Evolutionary conservation across 768 basidiomycete species (phyloP).

Genomic region (Boletus rubropictus): DNA sequence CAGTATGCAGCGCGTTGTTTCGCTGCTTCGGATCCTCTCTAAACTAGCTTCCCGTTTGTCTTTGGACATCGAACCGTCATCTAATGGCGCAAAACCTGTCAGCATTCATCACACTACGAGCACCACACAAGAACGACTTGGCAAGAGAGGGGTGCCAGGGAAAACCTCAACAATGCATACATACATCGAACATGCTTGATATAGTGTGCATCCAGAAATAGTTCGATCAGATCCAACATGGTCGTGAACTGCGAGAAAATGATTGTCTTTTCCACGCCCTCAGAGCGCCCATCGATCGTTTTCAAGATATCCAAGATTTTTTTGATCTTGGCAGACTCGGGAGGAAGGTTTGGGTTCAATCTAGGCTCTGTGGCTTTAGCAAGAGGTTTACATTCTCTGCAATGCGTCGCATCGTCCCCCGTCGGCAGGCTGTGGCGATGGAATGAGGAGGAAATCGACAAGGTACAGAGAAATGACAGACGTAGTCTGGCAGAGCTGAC

Average conservation of each 20-base stretch:
- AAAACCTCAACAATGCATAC: constrained; percentile 39
- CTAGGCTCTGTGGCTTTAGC: constrained; percentile 39
- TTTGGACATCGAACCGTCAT: constrained; percentile 83
- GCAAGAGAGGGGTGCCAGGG: neutral
- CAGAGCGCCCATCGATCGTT: constrained; percentile 53
- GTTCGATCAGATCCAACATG: constrained; percentile 82
- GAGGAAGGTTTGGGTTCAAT: constrained; percentile 39
- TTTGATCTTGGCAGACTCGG: constrained; percentile 80
- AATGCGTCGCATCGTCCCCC: constrained; percentile 38
- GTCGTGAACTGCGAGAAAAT: constrained; percentile 92
- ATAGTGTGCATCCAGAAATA: constrained; percentile 65
- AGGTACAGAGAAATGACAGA: constrained; percentile 34
- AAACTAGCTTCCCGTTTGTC: constrained; percentile 72
- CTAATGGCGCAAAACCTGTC: constrained; percentile 36
- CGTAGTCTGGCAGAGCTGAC: constrained; percentile 72
- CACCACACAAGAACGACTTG: neutral
- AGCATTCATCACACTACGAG: neutral
- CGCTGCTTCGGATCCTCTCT: constrained; percentile 60
- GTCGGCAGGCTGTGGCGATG: constrained; percentile 11
- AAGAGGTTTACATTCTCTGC: constrained; percentile 53
- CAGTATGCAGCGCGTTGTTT: constrained; percentile 65
- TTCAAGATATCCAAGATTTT: constrained; percentile 71
- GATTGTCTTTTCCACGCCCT: constrained; percentile 81
- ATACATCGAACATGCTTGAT: constrained; percentile 81
- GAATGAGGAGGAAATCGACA: constrained; percentile 1